Base-by-base conservation (phyloP, 257 asterid genomes). In the Penstemon newberryi region DNA sequence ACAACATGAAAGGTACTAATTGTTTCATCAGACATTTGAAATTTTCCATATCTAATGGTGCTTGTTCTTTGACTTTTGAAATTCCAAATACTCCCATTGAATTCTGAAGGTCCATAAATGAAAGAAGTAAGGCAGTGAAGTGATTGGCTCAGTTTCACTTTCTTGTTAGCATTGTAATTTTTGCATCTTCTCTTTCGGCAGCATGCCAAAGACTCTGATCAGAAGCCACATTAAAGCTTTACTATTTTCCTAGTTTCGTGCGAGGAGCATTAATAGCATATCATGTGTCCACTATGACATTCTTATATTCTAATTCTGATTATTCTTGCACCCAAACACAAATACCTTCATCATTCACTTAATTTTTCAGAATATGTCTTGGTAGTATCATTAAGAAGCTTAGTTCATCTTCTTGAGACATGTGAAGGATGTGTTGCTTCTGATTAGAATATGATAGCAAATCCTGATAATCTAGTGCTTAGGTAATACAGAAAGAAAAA, bases 1-100 rank as follows among this genome's bases (percentile, higher is more conserved):
- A 13, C 56, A 69, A 70, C 56, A 13, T 8, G 64, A 58, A 70
- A 52, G 82, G 89, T 79, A 72, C 4, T 39, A 12, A 50, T 67
- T 52, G 38, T 65, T 25, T 62, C 12, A 7, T 60, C 43, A 18
- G 39, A 55, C 44, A 19, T 51, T 10, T 15, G 5, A 70, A 37
- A 45, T 41, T 5, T 60, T 57, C 52, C 13, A 15, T 36, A 51
- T 45, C 8, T 9, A 9, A 9, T 51, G 57, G 8, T 58, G 15
- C 51, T 69, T 8, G 13, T 62, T 62, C 38, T 45, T 19, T 51
- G 40, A 47, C 15, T 51, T 59, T 33, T n/a, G 52, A 59, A 55
- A 25, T 4, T 49, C 56, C 67, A 50, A 51, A 43, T 66, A 53
- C 69, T 49, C 57, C 42, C 43, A n/a, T 12, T 10, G 56, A 73